Conservation (phyloP, 169 alveolate genomes). For the Plasmodium cynomolgi region DNA sequence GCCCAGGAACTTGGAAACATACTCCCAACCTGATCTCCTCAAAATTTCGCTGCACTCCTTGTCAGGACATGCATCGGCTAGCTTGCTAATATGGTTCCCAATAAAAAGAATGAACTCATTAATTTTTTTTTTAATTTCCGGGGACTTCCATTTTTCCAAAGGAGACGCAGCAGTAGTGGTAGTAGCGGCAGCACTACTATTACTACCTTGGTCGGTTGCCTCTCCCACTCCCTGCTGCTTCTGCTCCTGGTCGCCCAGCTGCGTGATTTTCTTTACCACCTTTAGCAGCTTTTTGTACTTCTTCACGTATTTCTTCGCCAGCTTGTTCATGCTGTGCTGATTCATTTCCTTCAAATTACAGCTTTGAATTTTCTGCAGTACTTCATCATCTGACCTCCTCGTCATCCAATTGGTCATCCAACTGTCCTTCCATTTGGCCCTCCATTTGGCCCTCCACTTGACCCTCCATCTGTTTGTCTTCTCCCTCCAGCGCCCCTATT, state of each 20-base stretch:
- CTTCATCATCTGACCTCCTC: conserved; percentile 34
- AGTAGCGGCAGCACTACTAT: neutral
- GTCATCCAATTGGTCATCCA: neutral
- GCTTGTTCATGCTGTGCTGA: conserved; percentile 55
- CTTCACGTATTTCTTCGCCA: conserved; percentile 37
- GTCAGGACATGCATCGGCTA: conserved; percentile 18
- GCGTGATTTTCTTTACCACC: conserved; percentile 28
- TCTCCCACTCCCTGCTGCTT: neutral
- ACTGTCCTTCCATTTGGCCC: neutral
- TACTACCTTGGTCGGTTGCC: neutral
- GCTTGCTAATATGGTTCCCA: conserved; percentile 17
- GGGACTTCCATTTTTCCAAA: neutral
- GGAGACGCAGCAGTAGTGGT: neutral
- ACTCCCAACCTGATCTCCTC: conserved; percentile 40
- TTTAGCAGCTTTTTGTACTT: conserved; percentile 60
- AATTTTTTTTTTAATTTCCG: conserved; percentile 5
- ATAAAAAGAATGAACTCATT: conserved; percentile 34
- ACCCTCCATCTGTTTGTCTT: neutral
- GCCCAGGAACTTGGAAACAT: conserved; percentile 19
- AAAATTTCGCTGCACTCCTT: conserved; percentile 23
- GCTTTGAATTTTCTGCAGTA: conserved; percentile 23
- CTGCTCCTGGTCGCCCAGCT: neutral
- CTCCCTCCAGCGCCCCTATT: neutral
- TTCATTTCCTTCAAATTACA: conserved; percentile 40
- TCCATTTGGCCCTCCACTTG: neutral